Percentiles rank a stretch among this genome's conserved stretches.
phyloP scores from a whole-genome alignment of 2,329 filamentous ascomycete genomes.

The Fusarium sp. region DNA sequence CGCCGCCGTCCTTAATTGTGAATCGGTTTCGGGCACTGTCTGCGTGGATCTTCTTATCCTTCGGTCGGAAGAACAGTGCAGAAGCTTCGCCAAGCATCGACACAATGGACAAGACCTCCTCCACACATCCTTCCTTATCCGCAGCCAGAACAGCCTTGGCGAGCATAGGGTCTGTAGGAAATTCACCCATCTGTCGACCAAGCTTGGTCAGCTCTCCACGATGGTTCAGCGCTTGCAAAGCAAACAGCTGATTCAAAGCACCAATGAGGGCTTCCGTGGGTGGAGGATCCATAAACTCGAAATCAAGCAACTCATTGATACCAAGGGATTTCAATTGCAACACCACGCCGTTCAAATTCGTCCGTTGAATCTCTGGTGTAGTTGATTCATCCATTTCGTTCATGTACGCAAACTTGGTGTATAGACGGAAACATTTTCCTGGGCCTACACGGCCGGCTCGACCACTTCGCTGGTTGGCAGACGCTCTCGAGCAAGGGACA shows the following conservation, averaged over 20 bases:
- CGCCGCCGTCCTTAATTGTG: slow-evolving; percentile 89
- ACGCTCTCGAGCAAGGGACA: slow-evolving; percentile 90
- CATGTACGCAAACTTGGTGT: slow-evolving; percentile 93
- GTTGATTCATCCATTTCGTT: slow-evolving; percentile 95
- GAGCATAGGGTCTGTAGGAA: slow-evolving; percentile 92
- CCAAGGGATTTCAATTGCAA: slow-evolving; percentile 89
- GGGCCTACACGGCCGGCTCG: slow-evolving; percentile 92
- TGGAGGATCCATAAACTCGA: slow-evolving; percentile 96
- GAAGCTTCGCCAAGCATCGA: slow-evolving; percentile 92
- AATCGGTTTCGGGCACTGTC: slow-evolving; percentile 91
- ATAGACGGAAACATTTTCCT: slow-evolving; percentile 92
- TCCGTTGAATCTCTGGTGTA: slow-evolving; percentile 92
- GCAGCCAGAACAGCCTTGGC: slow-evolving; percentile 90
- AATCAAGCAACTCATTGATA: slow-evolving; percentile 91
- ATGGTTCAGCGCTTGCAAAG: slow-evolving; percentile 88
- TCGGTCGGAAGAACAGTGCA: slow-evolving; percentile 92
- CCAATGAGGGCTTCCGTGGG: slow-evolving; percentile 90
- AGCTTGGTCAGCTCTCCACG: slow-evolving; percentile 90
- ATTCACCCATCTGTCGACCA: slow-evolving; percentile 94
- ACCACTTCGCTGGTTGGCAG: slow-evolving; percentile 91
- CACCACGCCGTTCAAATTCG: slow-evolving; percentile 86
- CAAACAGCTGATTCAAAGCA: slow-evolving; percentile 90
- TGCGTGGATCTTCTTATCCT: slow-evolving; percentile 97
- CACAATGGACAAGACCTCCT: slow-evolving; percentile 93
- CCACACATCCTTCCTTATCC: slow-evolving; percentile 90